phyloP scores from a whole-genome alignment of 768 basidiomycete species.

The Pleurotus eryngii region DNA sequence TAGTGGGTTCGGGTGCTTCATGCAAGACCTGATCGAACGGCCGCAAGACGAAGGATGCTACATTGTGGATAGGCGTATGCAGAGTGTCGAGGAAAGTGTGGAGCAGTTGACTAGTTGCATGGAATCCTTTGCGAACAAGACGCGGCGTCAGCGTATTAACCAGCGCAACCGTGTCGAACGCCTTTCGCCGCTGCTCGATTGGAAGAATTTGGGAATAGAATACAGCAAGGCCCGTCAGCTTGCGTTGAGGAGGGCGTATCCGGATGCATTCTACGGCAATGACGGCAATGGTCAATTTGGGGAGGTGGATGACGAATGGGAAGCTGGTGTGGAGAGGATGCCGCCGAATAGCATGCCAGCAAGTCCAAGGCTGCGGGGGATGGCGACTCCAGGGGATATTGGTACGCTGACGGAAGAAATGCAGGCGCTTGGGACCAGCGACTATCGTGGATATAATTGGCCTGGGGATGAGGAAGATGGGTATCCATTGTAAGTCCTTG shows the following conservation, averaged over 20 bases:
- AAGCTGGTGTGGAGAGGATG: constrained; percentile 64
- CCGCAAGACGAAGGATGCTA: constrained; percentile 96
- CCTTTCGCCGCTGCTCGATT: constrained; percentile 88
- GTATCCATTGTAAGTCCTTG: constrained; percentile 75
- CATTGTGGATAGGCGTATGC: constrained; percentile 89
- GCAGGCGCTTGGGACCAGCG: constrained; percentile 83
- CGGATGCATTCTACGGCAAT: constrained; percentile 79
- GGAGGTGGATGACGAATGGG: constrained; percentile 43
- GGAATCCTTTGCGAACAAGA: constrained; percentile 75
- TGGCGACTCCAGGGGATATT: constrained; percentile 91
- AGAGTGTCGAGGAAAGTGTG: constrained; percentile 90
- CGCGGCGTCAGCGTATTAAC: constrained; percentile 96
- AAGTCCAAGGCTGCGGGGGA: constrained; percentile 81
- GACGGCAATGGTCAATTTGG: constrained; percentile 44
- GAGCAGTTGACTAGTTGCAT: constrained; percentile 75
- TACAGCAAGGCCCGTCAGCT: constrained; percentile 95
- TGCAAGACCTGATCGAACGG: constrained; percentile 95
- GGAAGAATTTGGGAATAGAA: constrained; percentile 97
- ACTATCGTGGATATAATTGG: constrained; percentile 75
- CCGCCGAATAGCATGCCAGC: constrained; percentile 78
- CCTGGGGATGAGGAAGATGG: constrained; percentile 61
- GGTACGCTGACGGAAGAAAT: constrained; percentile 93
- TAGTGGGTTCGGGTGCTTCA: constrained; percentile 97
- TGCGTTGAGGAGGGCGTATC: constrained; percentile 90
- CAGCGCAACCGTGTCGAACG: constrained; percentile 98